phyloP scores from a whole-genome alignment of 2,329 filamentous ascomycete species.

The Microcyclospora pomicola region DNA sequence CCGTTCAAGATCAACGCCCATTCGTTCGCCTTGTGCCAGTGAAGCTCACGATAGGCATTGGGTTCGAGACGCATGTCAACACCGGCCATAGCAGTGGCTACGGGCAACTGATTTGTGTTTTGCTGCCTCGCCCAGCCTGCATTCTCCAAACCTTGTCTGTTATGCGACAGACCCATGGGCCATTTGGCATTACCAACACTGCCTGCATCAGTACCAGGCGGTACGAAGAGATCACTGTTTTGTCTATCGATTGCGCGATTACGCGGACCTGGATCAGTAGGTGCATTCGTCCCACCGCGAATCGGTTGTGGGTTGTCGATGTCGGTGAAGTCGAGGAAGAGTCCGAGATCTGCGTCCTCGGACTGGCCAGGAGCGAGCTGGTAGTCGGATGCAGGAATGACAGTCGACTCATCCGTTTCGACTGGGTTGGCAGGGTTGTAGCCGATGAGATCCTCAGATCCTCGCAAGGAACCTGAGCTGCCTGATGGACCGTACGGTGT shows the following conservation, averaged over 20 bases:
- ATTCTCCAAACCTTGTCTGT: slow-evolving; percentile 26
- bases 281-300: slow-evolving; percentile 22
- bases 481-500: slow-evolving; percentile 19
- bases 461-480: slow-evolving; percentile 24
- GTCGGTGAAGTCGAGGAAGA: slow-evolving; percentile 26
- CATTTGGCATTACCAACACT: slow-evolving; percentile 28
- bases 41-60: slow-evolving; percentile 22
- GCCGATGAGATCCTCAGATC: slow-evolving; percentile 20
- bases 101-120: slow-evolving; percentile 25
- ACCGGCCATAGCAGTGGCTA: slow-evolving; percentile 29
- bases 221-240: slow-evolving; percentile 27
- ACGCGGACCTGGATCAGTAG: slow-evolving; percentile 26
- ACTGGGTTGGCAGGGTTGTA: slow-evolving; percentile 22
- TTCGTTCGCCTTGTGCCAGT: slow-evolving; percentile 23
- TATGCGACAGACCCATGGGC: slow-evolving; percentile 29
- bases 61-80: slow-evolving; percentile 27
- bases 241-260: slow-evolving; percentile 25
- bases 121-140: slow-evolving; percentile 30
- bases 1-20: slow-evolving; percentile 21
- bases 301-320: slow-evolving; percentile 30
- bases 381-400: slow-evolving; percentile 23
- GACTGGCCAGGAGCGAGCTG: slow-evolving; percentile 25
- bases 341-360: slow-evolving; percentile 24
- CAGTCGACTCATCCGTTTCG: slow-evolving; percentile 18
- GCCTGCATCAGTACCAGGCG: slow-evolving; percentile 27